Conservation (phyloP, 805 yeast genomes). For the Metschnikowia colocasiae region DNA sequence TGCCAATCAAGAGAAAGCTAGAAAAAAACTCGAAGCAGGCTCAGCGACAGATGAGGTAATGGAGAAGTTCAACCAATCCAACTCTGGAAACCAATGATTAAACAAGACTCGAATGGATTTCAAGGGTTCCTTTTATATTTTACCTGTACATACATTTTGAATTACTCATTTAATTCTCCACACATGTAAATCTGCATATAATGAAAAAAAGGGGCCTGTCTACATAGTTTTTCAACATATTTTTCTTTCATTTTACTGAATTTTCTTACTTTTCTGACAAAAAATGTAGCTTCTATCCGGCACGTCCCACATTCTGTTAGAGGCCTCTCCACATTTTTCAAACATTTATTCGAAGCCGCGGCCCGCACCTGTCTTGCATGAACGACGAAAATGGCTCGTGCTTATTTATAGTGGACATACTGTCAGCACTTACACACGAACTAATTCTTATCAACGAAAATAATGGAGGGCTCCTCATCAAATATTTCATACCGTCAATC, state of each 20-base stretch:
- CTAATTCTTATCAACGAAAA: background rate
- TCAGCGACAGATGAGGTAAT: slow-evolving; percentile 23
- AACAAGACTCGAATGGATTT: background rate
- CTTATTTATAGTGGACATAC: background rate
- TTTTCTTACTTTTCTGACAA: background rate
- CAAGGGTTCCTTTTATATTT: background rate
- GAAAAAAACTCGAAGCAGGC: slow-evolving; percentile 27
- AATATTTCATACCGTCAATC: slow-evolving; percentile 28
- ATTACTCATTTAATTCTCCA: background rate
- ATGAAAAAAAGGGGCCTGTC: background rate
- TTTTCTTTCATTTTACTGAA: background rate
- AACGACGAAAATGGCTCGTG: slow-evolving; percentile 2
- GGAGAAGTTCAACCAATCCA: slow-evolving; percentile 24
- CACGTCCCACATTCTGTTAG: background rate
- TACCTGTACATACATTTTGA: background rate
- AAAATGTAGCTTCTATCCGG: background rate
- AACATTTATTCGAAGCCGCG: background rate
- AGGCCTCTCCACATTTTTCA: slow-evolving; percentile 4
- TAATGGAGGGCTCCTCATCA: slow-evolving; percentile 37
- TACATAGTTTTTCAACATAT: no score
- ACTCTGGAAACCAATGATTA: background rate
- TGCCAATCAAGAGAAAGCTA: slow-evolving; percentile 33
- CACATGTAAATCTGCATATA: background rate
- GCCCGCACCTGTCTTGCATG: slow-evolving; percentile 7
- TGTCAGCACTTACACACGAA: background rate